Percentiles rank a stretch among this genome's conserved stretches.
phyloP scores from a whole-genome alignment of 805 yeast species.

The Candida glaebosa region DNA sequence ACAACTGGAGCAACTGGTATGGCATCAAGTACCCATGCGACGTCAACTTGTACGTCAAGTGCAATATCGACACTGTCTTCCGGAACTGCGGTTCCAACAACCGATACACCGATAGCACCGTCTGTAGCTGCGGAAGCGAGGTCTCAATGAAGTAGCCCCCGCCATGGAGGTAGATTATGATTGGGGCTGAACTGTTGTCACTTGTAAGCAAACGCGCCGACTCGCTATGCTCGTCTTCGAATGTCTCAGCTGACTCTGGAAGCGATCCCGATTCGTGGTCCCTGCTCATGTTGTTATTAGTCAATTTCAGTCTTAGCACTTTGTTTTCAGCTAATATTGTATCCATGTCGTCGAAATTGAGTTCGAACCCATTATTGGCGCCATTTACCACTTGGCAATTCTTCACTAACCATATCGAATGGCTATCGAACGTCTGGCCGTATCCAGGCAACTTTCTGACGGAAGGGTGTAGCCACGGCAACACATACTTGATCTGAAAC shows the following conservation, averaged over 20 bases:
- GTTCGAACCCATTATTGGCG: not conserved
- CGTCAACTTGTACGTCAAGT: conserved; percentile 28
- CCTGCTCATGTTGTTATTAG: not conserved
- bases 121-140: conserved; percentile 24
- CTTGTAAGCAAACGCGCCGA: not conserved
- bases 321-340: not conserved
- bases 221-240: not conserved
- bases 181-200: conserved; percentile 13
- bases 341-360: not conserved
- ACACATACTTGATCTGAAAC: conserved; percentile 5
- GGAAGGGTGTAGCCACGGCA: conserved; percentile 8
- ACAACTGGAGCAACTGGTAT: conserved; percentile 27
- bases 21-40: conserved; percentile 28
- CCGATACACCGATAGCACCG: conserved; percentile 22
- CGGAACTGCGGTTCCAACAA: conserved; percentile 19
- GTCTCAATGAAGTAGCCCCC: conserved; percentile 35
- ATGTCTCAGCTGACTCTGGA: not conserved
- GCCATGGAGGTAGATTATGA: conserved; percentile 34
- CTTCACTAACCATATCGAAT: conserved; percentile 34
- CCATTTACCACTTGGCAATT: conserved; percentile 16
- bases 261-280: not conserved
- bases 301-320: conserved; percentile 11
- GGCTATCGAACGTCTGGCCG: conserved; percentile 16
- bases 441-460: conserved; percentile 8
- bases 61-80: conserved; percentile 18